A percentile compares a stretch with the other conserved stretches of the same genome.
Evolutionary conservation across 805 yeast genomes (phyloP).

Genomic region (Starmerella gropengiesseri): DNA sequence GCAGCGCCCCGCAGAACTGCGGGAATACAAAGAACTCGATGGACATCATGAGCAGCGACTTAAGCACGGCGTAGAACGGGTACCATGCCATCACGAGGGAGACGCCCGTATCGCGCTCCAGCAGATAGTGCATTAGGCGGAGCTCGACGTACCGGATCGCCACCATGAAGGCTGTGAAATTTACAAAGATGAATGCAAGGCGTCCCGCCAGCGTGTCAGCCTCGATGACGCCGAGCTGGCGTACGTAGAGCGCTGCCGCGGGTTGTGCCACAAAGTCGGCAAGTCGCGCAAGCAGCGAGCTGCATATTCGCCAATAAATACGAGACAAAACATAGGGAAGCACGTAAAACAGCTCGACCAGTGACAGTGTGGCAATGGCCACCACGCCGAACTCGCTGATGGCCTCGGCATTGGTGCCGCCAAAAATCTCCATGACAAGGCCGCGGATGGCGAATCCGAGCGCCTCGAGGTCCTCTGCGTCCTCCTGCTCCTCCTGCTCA

Average conservation of each 20-base stretch:
- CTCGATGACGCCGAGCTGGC: neutral
- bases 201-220: slow-evolving; percentile 3
- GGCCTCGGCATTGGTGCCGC: slow-evolving; percentile 3
- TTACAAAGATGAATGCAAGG: neutral
- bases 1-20: slow-evolving; percentile 65
- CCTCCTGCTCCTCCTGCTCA: slow-evolving; percentile 5
- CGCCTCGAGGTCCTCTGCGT: slow-evolving; percentile 9
- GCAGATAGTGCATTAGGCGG: slow-evolving; percentile 12
- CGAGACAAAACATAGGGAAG: neutral
- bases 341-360: slow-evolving; percentile 1
- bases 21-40: slow-evolving; percentile 83
- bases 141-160: slow-evolving; percentile 5
- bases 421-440: slow-evolving; percentile 1
- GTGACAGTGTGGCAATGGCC: slow-evolving; percentile 2
- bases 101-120: slow-evolving; percentile 11
- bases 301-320: neutral
- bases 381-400: slow-evolving; percentile 2
- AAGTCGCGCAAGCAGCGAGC: neutral
- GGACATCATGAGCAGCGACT: slow-evolving; percentile 63
- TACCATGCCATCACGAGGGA: slow-evolving; percentile 10
- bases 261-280: neutral
- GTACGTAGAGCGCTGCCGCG: neutral
- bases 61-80: slow-evolving; percentile 41
- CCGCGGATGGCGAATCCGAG: slow-evolving; percentile 3
- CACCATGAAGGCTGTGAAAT: neutral